Conservation (phyloP, 352 stramenopile genomes). For the Phytophthora aleatoria region DNA sequence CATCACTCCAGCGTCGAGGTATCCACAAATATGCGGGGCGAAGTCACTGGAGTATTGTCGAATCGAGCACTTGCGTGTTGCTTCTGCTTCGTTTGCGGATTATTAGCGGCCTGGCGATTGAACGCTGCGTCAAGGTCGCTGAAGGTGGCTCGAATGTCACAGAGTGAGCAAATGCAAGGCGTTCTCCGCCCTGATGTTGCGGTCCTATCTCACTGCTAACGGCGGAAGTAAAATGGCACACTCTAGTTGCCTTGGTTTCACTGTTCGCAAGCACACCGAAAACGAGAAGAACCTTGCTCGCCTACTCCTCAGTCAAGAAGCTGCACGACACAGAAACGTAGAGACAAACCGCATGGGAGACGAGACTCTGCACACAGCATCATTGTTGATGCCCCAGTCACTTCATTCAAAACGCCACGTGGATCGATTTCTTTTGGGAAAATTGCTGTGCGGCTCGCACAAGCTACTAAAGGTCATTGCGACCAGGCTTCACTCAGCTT, state of each 20-base stretch:
- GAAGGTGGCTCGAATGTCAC: background rate
- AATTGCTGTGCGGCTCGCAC: conserved; percentile 8
- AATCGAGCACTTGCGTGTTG: conserved; percentile 18
- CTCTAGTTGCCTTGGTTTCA: conserved; percentile 20
- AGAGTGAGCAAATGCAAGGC: background rate
- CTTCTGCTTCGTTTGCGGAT: conserved; percentile 8
- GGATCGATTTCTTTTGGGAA: conserved; percentile 11
- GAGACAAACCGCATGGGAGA: conserved; percentile 23
- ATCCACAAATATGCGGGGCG: conserved; percentile 7
- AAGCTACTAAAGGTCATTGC: conserved; percentile 1
- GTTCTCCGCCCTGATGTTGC: background rate
- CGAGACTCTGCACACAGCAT: conserved; percentile 10
- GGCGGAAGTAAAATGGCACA: conserved; percentile 23
- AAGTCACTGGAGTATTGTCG: conserved; percentile 11
- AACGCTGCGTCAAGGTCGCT: conserved; percentile 18
- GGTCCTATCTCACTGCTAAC: conserved; percentile 16
- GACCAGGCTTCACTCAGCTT: background rate
- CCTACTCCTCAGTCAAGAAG: background rate
- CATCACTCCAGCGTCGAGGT: background rate
- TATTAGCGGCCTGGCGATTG: conserved; percentile 11
- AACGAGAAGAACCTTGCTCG: conserved; percentile 7
- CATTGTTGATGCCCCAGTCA: conserved; percentile 8
- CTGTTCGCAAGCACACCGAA: conserved; percentile 29
- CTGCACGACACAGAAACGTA: conserved; percentile 3
- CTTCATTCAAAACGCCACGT: conserved; percentile 24